Percentiles rank a stretch among this genome's conserved stretches.
Evolutionary conservation across 306 rosid species (phyloP).

Genomic region (Elaeagnus macrophylla): DNA sequence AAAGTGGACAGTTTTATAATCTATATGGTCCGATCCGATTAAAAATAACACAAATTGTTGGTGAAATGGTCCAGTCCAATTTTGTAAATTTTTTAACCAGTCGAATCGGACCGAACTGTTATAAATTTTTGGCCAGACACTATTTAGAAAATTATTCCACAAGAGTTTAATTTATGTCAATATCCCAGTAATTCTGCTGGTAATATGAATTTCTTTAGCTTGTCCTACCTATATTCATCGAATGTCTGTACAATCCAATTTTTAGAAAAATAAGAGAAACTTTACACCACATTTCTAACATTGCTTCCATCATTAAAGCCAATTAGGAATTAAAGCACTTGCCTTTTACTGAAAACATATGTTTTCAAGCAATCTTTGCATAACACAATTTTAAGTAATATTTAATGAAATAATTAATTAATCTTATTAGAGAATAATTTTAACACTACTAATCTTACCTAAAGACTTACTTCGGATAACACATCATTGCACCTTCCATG

Average conservation of each 20-base stretch:
- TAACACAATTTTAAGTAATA: not conserved
- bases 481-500: slow-evolving; percentile 99
- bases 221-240: not conserved
- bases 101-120: no score
- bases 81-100: no score
- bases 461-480: slow-evolving; percentile 66
- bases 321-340: not conserved
- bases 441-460: slow-evolving; percentile 4
- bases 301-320: not conserved
- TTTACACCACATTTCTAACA: not conserved
- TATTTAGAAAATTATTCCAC: not conserved
- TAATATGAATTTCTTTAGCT: no score
- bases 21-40: no score
- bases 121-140: not conserved
- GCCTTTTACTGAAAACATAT: not conserved
- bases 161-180: no score
- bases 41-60: no score
- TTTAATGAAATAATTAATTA: no score
- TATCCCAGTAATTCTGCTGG: not conserved
- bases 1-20: no score
- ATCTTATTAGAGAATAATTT: no score
- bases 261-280: no score
- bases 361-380: not conserved
- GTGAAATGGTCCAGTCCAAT: no score
- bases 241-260: no score